Conservation (phyloP, 2,329 filamentous ascomycete species). For the Sporothrix humicola region DNA sequence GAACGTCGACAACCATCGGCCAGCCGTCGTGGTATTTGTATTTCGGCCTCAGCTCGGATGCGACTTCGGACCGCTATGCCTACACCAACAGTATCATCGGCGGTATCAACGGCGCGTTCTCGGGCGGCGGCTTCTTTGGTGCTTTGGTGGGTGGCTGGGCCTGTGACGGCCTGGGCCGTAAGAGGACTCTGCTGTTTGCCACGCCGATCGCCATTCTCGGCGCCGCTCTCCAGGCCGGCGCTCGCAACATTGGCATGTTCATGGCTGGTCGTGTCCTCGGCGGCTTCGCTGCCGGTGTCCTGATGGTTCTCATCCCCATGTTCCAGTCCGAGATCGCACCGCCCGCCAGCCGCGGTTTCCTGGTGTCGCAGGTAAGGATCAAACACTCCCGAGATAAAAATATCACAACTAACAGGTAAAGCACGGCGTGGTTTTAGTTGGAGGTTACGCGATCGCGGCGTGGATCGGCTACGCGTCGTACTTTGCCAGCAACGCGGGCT, state of each 20-base stretch:
- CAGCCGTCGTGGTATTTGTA: constrained; percentile 27
- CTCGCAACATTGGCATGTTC: constrained; percentile 37
- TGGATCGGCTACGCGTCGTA: constrained; percentile 49
- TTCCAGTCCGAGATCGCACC: constrained; percentile 46
- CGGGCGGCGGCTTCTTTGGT: constrained; percentile 32
- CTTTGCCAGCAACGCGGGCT: constrained; percentile 42
- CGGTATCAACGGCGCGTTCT: constrained; percentile 26
- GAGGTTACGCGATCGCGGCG: constrained; percentile 1
- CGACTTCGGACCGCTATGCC: neutral
- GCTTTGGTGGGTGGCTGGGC: constrained; percentile 19
- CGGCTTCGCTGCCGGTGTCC: constrained; percentile 50
- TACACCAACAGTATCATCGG: constrained; percentile 29
- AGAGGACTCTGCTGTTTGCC: constrained; percentile 23
- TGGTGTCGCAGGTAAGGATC: constrained; percentile 40
- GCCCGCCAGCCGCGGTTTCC: constrained; percentile 42
- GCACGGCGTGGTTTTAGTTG: constrained; percentile 3
- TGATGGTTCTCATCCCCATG: constrained; percentile 25
- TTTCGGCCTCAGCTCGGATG: constrained; percentile 12
- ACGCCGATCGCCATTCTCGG: constrained; percentile 26
- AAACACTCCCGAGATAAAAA: too few relatives aligned
- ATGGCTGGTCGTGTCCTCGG: constrained; percentile 47
- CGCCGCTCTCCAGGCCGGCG: constrained; percentile 33
- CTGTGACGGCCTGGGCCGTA: constrained; percentile 24
- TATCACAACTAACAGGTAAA: too few relatives aligned
- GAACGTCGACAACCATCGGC: constrained; percentile 22